Conservation (phyloP, 495 filamentous ascomycete species). For the Pyrenopolyporus hunteri region DNA sequence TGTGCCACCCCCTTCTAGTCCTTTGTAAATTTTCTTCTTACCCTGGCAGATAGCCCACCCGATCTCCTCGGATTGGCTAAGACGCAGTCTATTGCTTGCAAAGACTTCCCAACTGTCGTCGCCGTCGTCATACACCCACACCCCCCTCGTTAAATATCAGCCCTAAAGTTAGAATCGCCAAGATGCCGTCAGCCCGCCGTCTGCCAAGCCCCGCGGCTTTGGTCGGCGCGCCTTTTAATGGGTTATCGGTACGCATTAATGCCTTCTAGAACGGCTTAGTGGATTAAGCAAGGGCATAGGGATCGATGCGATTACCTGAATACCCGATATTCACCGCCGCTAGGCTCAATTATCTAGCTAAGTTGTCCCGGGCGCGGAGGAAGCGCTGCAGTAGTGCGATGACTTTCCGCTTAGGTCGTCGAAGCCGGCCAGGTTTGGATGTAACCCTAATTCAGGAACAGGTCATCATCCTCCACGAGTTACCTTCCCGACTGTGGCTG, state of each 20-base stretch:
- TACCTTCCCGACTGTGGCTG: constrained; percentile 6
- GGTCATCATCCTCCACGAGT: constrained; percentile 19
- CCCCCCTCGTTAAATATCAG: constrained; percentile 32
- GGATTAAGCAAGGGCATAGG: constrained; percentile 14
- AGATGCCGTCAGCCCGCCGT: constrained; percentile 6
- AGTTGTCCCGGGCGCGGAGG: constrained; percentile 13
- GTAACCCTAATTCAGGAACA: constrained; percentile 29
- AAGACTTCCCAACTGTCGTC: background rate
- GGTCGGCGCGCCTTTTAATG: constrained; percentile 16
- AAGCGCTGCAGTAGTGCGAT: constrained; percentile 9
- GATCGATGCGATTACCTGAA: constrained; percentile 5
- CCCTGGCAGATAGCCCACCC: constrained; percentile 12
- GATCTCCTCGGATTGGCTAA: constrained; percentile 22
- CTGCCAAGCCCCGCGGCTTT: constrained; percentile 20
- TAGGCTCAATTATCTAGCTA: background rate
- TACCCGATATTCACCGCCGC: constrained; percentile 9
- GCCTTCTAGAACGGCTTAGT: constrained; percentile 24
- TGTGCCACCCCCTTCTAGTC: constrained; percentile 33
- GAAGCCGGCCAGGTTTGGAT: constrained; percentile 7
- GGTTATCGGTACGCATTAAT: constrained; percentile 7
- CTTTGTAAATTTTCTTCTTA: constrained; percentile 22
- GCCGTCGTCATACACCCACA: constrained; percentile 8
- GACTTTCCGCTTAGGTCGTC: constrained; percentile 7
- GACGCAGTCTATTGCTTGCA: background rate
- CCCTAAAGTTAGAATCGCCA: constrained; percentile 27